Evolutionary conservation across 768 basidiomycete species (phyloP).

Genomic region (Kwoniella sp.): DNA sequence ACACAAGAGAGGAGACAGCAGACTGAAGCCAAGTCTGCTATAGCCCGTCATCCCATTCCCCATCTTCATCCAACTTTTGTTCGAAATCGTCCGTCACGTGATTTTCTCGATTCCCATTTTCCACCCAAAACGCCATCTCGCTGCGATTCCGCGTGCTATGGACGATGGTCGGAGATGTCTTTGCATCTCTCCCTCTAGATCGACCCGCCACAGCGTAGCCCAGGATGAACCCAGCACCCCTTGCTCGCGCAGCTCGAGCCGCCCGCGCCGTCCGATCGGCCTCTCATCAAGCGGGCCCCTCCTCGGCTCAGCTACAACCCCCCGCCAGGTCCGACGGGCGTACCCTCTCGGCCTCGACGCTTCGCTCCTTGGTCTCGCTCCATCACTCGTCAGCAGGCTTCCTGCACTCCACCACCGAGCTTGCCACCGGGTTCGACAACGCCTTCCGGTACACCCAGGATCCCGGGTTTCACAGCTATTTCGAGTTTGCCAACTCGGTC

Average conservation of each 20-base stretch:
- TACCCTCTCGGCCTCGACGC: slow-evolving; percentile 18
- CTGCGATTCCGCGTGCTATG: too few relatives aligned
- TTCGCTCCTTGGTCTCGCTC: slow-evolving; percentile 38
- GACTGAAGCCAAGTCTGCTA: too few relatives aligned
- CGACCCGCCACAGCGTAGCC: background rate
- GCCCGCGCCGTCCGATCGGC: background rate
- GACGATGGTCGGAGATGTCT: too few relatives aligned
- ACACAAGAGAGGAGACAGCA: too few relatives aligned
- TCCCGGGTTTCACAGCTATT: slow-evolving; percentile 12
- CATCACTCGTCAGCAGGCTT: slow-evolving; percentile 44
- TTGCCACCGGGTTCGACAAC: slow-evolving; percentile 24
- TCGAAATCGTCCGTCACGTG: background rate
- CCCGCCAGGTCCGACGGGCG: slow-evolving; percentile 11
- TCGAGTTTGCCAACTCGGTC: background rate
- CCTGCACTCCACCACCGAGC: slow-evolving; percentile 26
- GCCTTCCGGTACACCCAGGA: slow-evolving; percentile 21
- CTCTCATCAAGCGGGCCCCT: background rate
- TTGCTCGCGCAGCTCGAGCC: slow-evolving; percentile 2
- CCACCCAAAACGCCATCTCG: too few relatives aligned
- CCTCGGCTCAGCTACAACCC: background rate
- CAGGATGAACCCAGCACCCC: slow-evolving; percentile 7
- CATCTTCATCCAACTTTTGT: too few relatives aligned
- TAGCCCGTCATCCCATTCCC: too few relatives aligned
- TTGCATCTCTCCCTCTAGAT: too few relatives aligned
- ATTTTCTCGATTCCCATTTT: too few relatives aligned